Percentiles rank a stretch among this genome's conserved stretches.
Evolutionary conservation across 2,329 filamentous ascomycete genomes (phyloP).

Genomic region (Penicillium sumatraense): DNA sequence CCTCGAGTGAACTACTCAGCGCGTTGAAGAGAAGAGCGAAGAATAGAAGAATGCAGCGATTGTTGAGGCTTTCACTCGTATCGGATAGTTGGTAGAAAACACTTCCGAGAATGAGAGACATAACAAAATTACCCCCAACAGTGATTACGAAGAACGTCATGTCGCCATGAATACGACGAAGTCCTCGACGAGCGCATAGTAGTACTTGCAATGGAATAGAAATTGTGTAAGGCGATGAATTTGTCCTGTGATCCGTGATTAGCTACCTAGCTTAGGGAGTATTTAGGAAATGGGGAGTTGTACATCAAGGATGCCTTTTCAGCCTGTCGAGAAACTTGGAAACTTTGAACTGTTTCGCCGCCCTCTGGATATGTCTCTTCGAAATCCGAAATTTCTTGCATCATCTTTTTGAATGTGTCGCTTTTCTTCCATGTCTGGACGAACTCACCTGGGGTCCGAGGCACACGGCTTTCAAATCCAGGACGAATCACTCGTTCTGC

Average conservation of each 20-base stretch:
- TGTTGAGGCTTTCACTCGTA: slow-evolving; percentile 71
- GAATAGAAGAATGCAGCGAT: slow-evolving; percentile 77
- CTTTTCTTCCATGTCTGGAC: too few relatives aligned
- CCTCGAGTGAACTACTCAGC: slow-evolving; percentile 51
- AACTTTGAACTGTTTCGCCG: slow-evolving; percentile 33
- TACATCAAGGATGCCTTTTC: neutral
- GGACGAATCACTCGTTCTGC: slow-evolving; percentile 57
- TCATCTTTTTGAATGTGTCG: slow-evolving; percentile 52
- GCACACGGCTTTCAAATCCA: slow-evolving; percentile 59
- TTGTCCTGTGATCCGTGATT: neutral
- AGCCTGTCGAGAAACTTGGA: neutral
- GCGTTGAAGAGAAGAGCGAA: slow-evolving; percentile 85
- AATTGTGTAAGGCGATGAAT: slow-evolving; percentile 44
- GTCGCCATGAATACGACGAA: slow-evolving; percentile 73
- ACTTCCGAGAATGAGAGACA: slow-evolving; percentile 47
- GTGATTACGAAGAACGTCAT: slow-evolving; percentile 70
- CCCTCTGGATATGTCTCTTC: neutral
- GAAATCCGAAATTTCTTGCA: slow-evolving; percentile 1
- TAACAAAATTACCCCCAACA: slow-evolving; percentile 65
- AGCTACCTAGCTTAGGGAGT: neutral
- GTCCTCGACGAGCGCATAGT: slow-evolving; percentile 79
- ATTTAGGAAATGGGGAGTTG: neutral
- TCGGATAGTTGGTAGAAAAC: slow-evolving; percentile 76
- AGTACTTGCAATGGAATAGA: slow-evolving; percentile 73
- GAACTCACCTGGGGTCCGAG: too few relatives aligned